Evolutionary conservation across 257 asterid species (phyloP), one percentile per base, ranked within the genome.

Genomic region (Primulina huaijiensis): DNA sequence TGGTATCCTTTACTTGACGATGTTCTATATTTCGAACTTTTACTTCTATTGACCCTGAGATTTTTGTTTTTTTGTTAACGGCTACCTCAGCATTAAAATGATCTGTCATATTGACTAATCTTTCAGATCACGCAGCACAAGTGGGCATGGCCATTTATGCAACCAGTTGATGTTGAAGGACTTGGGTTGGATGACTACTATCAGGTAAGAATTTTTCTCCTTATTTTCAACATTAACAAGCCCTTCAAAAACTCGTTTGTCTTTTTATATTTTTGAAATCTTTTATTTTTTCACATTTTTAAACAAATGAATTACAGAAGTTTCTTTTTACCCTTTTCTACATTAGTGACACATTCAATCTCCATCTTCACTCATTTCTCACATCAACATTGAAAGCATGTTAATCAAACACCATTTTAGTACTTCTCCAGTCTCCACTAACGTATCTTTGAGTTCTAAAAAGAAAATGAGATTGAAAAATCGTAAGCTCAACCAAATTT

Each of bases 71-170:
- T 56, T 17, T 23, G 25, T 23, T 37, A 61, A 53, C 30, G 56
- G 43, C 52, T 70, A 20, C 40, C 10, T 30, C 25, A 46, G 64
- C 37, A 31, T 29, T 46, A 19, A 46, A 69, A 64, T 60, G 60
- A 76, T 73, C 68, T 72, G 72, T 57, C 29, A 31, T 66, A 25
- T 61, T 53, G 56, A 68, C 68, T 21, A 68, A 30, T 80, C 73
- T 63, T 69, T 69, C 83, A 93, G 97, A 81, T 93, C 70, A 90
- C 99, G 16, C 99, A 90, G 76, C 96, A 88, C 89, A 89, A 89
- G 85, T 89, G 86, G 82, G 99, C 96, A 30, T 90, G 97, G 96
- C 99, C 97, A 3, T 93, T 93, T 85, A 78, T 89, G 96, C 96
- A 90, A 69, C 99, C 99, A 25, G 99, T 93, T 46, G 97, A 93